Evolutionary conservation across 2,329 filamentous ascomycete species (phyloP), one percentile per base, ranked within the genome.

Genomic region (Exserohilum turcica): DNA sequence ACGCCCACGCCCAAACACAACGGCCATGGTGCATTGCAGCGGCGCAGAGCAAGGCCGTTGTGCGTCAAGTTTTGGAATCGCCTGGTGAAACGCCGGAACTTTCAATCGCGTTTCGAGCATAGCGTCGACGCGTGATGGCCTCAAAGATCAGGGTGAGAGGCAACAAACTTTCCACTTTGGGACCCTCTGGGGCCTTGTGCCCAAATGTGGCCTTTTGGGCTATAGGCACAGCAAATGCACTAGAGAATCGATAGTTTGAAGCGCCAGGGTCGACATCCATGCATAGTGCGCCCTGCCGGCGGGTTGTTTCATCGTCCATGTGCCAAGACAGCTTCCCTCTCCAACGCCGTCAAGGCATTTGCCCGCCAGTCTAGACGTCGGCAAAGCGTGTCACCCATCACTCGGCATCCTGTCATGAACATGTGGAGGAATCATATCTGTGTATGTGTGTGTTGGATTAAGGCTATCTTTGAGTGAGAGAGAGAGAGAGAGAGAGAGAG

Each of bases 31-130:
- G 40, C 15, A n/a, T n/a, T n/a, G n/a, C n/a, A n/a, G n/a, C n/a
- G n/a, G n/a, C 40, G 27, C 38, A 32, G 18, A 44, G 31, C 33
- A 42, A 44, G 18, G 37, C 54, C 54, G 54, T 52, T 55, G 50
- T 48, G 43, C 44, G 47, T 55, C 47, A 48, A 42, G 38, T 51
- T 57, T 54, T 44, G 15, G 24, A 27, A 45, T 47, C 27, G 21
- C 27, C 19, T 38, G 33, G 33, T 54, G 52, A 57, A 57, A 57
- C 54, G 33, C 54, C 54, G 52, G 43, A 44, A 19, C 37, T 24
- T 44, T 39, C 43, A 21, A 48, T 48, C 31, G 44, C 36, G 49
- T 48, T 56, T 53, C 36, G 45, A 49, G 45, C 36, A 38, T 48
- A 43, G 38, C 28, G 21, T 29, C 32, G 9, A 42, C 40, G 36